A percentile compares a stretch with the other conserved stretches of the same genome.
Evolutionary conservation across 805 yeast genomes (phyloP).

Genomic region (Saitoella complicata): DNA sequence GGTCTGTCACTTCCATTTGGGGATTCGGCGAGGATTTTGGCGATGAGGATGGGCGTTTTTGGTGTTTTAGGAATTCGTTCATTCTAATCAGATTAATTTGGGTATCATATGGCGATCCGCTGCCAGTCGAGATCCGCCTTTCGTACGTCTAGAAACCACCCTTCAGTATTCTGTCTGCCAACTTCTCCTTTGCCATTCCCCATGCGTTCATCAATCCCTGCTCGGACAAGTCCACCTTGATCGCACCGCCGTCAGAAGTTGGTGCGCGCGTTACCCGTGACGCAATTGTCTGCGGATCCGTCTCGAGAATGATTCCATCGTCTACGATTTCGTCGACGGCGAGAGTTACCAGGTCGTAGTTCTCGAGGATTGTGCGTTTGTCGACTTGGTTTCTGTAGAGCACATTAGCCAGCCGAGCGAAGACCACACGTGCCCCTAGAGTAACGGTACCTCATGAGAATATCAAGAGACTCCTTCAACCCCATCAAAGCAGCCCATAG

Average conservation of each 20-base stretch:
- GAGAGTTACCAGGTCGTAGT: constrained; percentile 71
- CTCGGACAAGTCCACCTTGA: constrained; percentile 25
- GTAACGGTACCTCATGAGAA: constrained; percentile 36
- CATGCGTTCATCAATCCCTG: constrained; percentile 20
- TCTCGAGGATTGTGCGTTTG: constrained; percentile 58
- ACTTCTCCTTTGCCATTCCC: constrained; percentile 11
- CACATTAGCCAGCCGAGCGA: neutral
- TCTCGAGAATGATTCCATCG: constrained; percentile 75
- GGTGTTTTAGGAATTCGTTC: too few relatives aligned
- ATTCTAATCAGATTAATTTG: too few relatives aligned
- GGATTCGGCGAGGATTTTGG: too few relatives aligned
- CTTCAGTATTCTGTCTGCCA: constrained; percentile 12
- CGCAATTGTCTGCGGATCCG: constrained; percentile 73
- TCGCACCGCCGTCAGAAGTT: constrained; percentile 36
- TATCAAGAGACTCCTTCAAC: constrained; percentile 64
- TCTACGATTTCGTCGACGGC: constrained; percentile 87
- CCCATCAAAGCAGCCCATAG: constrained; percentile 62
- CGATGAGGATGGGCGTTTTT: too few relatives aligned
- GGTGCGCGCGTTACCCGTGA: constrained; percentile 87
- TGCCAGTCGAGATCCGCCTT: too few relatives aligned
- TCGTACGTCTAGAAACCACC: constrained; percentile 3
- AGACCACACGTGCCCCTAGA: neutral
- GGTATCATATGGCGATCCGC: too few relatives aligned
- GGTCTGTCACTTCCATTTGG: too few relatives aligned
- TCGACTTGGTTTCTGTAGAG: constrained; percentile 17